A percentile compares a stretch with the other conserved stretches of the same genome.
Evolutionary conservation across 106 monocot species (phyloP).

Genomic region (Hemerocallis citrina): DNA sequence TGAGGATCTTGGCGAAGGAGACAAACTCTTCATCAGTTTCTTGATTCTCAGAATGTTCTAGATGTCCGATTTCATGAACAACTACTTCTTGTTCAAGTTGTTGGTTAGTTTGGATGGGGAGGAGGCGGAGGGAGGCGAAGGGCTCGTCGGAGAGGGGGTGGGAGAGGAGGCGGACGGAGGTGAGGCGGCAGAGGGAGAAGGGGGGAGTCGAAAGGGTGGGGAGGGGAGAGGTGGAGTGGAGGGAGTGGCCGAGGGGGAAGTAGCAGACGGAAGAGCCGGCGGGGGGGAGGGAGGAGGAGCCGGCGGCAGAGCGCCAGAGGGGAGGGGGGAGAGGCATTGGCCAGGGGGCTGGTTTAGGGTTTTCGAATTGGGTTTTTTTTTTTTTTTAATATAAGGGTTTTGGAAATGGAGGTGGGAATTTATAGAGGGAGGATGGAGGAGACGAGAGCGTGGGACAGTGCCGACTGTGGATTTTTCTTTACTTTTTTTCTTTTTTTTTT

Average conservation of each 20-base stretch:
- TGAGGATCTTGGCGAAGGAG: constrained; percentile 47
- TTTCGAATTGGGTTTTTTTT: neutral
- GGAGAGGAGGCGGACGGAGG: constrained; percentile 25
- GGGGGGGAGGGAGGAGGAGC: constrained; percentile 14
- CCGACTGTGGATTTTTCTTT: too few relatives aligned
- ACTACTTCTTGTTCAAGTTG: neutral
- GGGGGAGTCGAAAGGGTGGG: neutral
- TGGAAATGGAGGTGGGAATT: neutral
- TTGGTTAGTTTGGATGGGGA: neutral
- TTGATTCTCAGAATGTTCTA: too few relatives aligned
- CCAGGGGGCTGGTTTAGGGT: neutral
- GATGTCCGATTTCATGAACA: neutral
- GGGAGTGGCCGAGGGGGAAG: constrained; percentile 54
- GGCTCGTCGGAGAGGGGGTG: constrained; percentile 36
- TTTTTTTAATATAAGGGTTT: neutral
- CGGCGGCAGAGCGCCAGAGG: constrained; percentile 38
- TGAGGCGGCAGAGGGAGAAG: constrained; percentile 16
- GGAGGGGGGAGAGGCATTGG: constrained; percentile 8
- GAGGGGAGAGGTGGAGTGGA: constrained; percentile 22
- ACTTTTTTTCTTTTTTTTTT: too few relatives aligned
- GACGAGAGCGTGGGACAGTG: too few relatives aligned
- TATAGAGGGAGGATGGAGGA: neutral
- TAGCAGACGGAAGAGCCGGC: constrained; percentile 36
- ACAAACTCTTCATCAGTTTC: neutral
- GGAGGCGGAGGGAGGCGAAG: constrained; percentile 18